Percentiles rank a stretch among this genome's conserved stretches.
phyloP scores from a whole-genome alignment of 495 filamentous ascomycete genomes.

The Podospora bellae-mahoneyi region DNA sequence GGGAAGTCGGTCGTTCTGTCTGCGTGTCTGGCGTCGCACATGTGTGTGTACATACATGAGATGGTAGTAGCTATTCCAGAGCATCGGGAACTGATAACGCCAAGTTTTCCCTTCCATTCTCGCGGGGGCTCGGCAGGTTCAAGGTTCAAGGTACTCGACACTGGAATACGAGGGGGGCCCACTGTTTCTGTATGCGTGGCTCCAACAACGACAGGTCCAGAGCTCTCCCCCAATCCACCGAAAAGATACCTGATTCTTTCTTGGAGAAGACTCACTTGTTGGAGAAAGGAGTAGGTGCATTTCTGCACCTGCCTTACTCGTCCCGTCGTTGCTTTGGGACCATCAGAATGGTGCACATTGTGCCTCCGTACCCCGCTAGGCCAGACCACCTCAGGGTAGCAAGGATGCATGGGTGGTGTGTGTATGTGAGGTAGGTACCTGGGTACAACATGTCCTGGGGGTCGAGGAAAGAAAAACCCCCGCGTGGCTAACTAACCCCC shows the following conservation, averaged over 20 bases:
- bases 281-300: too few species aligned
- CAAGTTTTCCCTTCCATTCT: slow-evolving; percentile 3
- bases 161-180: slow-evolving; percentile 20
- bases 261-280: neutral
- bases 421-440: neutral
- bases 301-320: neutral
- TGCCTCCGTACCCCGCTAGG: too few species aligned
- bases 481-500: slow-evolving; percentile 13
- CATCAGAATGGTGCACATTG: neutral
- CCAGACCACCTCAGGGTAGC: too few species aligned
- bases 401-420: too few species aligned
- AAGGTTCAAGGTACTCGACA: slow-evolving; percentile 14
- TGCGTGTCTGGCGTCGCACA: slow-evolving; percentile 8
- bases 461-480: slow-evolving; percentile 9
- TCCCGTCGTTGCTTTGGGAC: neutral
- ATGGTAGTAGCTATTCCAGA: neutral
- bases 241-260: neutral
- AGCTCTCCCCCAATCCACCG: neutral
- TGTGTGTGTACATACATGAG: neutral
- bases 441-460: neutral
- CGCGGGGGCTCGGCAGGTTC: neutral
- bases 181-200: slow-evolving; percentile 20
- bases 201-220: slow-evolving; percentile 14
- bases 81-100: slow-evolving; percentile 7
- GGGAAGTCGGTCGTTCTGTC: neutral